These are phyloP conservation scores for Leccinum truebloodii DNA, from an alignment of 768 basidiomycete species.

Conservation along the genomic window DNA sequence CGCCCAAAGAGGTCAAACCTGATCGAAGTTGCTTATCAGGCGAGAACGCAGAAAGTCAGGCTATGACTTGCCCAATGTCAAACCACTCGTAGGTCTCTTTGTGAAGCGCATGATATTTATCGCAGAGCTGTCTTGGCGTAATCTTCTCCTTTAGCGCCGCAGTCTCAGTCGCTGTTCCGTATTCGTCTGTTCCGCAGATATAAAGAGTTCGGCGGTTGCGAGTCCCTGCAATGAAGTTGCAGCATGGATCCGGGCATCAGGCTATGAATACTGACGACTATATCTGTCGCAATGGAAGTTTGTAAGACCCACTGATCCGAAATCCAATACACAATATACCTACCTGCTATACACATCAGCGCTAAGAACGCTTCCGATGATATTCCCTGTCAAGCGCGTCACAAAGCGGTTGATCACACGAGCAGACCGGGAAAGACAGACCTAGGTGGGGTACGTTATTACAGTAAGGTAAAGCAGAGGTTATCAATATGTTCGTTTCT, in stretches of 20 bases:
- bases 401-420: slow-evolving; percentile 10
- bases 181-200: slow-evolving; percentile 98
- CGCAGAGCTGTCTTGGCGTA: slow-evolving; percentile 78
- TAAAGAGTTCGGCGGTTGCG: slow-evolving; percentile 90
- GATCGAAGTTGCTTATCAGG: slow-evolving; percentile 4
- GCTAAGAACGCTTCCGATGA: slow-evolving; percentile 94
- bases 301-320: slow-evolving; percentile 3
- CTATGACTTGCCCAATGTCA: slow-evolving; percentile 71
- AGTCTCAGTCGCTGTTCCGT: slow-evolving; percentile 99
- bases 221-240: slow-evolving; percentile 42
- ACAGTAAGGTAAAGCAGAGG: slow-evolving; percentile 94
- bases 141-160: slow-evolving; percentile 89
- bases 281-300: slow-evolving; percentile 42
- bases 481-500: slow-evolving; percentile 86
- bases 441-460: slow-evolving; percentile 98
- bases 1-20: slow-evolving; percentile 97
- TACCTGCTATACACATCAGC: slow-evolving; percentile 96
- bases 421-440: slow-evolving; percentile 33
- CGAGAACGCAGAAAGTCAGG: background rate
- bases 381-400: slow-evolving; percentile 56
- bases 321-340: slow-evolving; percentile 29
- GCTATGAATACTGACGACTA: slow-evolving; percentile 47
- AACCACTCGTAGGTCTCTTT: slow-evolving; percentile 97
- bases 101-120: slow-evolving; percentile 88
- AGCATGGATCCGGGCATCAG: background rate